A percentile compares a stretch with the other conserved stretches of the same genome.
phyloP scores from a whole-genome alignment of 805 yeast genomes.

The Starmerella gropengiesseri region DNA sequence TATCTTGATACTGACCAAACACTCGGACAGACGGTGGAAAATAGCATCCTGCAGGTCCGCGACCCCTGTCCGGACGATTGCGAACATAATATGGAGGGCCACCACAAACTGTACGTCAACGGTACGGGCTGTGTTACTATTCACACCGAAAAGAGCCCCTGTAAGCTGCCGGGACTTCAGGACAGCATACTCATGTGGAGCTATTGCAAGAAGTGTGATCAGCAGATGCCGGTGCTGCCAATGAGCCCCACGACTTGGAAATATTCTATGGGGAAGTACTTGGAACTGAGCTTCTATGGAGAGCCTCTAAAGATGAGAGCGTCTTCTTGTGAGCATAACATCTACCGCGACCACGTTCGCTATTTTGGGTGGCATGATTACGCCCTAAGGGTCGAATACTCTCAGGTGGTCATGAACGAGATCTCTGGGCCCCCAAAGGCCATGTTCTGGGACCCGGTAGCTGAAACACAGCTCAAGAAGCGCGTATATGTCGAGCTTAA shows the following conservation, averaged over 20 bases:
- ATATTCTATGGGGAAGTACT: slow-evolving; percentile 83
- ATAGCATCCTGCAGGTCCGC: slow-evolving; percentile 54
- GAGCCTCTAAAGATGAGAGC: slow-evolving; percentile 43
- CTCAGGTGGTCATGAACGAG: slow-evolving; percentile 64
- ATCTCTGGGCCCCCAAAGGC: slow-evolving; percentile 65
- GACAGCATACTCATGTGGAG: slow-evolving; percentile 83
- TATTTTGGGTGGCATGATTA: slow-evolving; percentile 73
- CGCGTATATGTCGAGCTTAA: slow-evolving; percentile 47
- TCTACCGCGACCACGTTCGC: slow-evolving; percentile 68
- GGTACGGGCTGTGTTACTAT: slow-evolving; percentile 76
- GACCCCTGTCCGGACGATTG: slow-evolving; percentile 73
- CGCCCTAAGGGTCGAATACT: slow-evolving; percentile 69
- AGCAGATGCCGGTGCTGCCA: slow-evolving; percentile 62
- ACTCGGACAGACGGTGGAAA: slow-evolving; percentile 80
- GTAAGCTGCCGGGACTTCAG: slow-evolving; percentile 48
- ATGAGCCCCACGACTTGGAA: slow-evolving; percentile 84
- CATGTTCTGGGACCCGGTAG: slow-evolving; percentile 60
- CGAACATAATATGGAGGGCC: slow-evolving; percentile 57
- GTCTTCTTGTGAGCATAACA: slow-evolving; percentile 68
- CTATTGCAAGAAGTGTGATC: slow-evolving; percentile 68
- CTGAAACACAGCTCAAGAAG: slow-evolving; percentile 56
- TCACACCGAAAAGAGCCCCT: slow-evolving; percentile 49
- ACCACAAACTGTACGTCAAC: slow-evolving; percentile 78
- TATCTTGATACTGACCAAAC: slow-evolving; percentile 87
- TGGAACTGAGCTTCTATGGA: slow-evolving; percentile 78